Evolutionary conservation across 2,329 filamentous ascomycete genomes (phyloP).

Genomic region (Sclerotinia glacialis): DNA sequence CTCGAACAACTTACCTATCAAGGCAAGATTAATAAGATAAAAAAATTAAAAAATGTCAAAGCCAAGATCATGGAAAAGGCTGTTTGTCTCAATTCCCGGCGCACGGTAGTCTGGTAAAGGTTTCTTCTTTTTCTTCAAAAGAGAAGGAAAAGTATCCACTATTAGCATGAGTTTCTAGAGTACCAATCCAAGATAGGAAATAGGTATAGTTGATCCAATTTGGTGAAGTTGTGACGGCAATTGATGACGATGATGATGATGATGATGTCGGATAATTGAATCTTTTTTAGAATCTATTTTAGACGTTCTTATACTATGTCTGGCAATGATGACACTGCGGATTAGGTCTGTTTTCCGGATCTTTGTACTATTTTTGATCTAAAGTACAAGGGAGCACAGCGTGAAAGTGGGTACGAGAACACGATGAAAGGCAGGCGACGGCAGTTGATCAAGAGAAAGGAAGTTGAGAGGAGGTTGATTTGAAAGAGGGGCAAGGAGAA

Average conservation of each 20-base stretch:
- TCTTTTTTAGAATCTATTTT: background rate
- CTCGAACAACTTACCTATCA: background rate
- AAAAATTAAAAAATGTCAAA: conserved; percentile 3
- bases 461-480: background rate
- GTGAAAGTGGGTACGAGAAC: conserved; percentile 15
- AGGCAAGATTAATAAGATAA: background rate
- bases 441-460: conserved; percentile 1
- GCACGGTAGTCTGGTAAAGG: conserved; percentile 17
- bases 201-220: background rate
- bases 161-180: background rate
- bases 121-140: background rate
- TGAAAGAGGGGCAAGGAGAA: background rate
- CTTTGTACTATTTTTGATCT: conserved; percentile 6
- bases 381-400: conserved; percentile 4
- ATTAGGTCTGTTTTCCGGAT: conserved; percentile 14
- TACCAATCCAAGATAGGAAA: conserved; percentile 16
- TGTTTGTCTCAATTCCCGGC: conserved; percentile 13
- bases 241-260: conserved; percentile 1
- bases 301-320: background rate
- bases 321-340: background rate
- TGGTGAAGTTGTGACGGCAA: conserved; percentile 1
- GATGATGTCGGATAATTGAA: background rate
- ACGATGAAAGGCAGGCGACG: conserved; percentile 1
- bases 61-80: conserved; percentile 7
- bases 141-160: background rate